A percentile compares a stretch with the other conserved stretches of the same genome.
phyloP scores from a whole-genome alignment of 2,329 filamentous ascomycete species.

The Didymellaceae sp. region DNA sequence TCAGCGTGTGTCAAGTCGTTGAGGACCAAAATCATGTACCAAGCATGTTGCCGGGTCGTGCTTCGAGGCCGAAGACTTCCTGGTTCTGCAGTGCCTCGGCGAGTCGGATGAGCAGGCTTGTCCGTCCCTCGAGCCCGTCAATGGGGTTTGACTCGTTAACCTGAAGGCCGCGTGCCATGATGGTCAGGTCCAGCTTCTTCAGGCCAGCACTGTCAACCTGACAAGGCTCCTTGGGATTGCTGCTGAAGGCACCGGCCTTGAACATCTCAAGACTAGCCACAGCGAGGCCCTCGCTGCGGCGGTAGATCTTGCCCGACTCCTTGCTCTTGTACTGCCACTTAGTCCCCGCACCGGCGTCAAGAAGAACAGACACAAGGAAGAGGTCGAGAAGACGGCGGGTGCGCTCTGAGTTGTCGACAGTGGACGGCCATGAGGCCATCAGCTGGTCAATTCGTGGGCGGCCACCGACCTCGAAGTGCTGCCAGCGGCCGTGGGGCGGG shows the following conservation, averaged over 20 bases:
- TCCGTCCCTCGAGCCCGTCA: conserved; percentile 83
- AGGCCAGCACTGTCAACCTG: conserved; percentile 89
- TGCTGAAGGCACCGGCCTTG: conserved; percentile 87
- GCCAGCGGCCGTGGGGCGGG: conserved; percentile 75
- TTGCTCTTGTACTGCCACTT: conserved; percentile 92
- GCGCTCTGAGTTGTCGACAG: conserved; percentile 74
- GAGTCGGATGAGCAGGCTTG: conserved; percentile 77
- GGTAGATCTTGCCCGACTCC: conserved; percentile 82
- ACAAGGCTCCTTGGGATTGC: conserved; percentile 78
- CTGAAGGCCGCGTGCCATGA: conserved; percentile 82
- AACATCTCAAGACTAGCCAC: conserved; percentile 87
- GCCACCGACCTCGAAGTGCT: conserved; percentile 74
- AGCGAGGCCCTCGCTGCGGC: conserved; percentile 86
- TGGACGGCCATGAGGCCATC: conserved; percentile 70
- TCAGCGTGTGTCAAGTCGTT: conserved; percentile 14
- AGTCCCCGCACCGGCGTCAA: conserved; percentile 88
- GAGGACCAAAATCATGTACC: conserved; percentile 60
- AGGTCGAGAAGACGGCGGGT: conserved; percentile 78
- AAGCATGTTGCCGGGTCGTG: conserved; percentile 91
- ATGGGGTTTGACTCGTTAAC: conserved; percentile 81
- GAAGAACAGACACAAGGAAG: conserved; percentile 79
- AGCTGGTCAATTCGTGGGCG: conserved; percentile 75
- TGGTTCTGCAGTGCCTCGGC: conserved; percentile 78
- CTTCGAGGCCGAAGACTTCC: conserved; percentile 83
- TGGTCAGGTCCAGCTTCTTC: conserved; percentile 73